Base-by-base conservation (phyloP, 768 basidiomycete genomes). In the Suillus spraguei region DNA sequence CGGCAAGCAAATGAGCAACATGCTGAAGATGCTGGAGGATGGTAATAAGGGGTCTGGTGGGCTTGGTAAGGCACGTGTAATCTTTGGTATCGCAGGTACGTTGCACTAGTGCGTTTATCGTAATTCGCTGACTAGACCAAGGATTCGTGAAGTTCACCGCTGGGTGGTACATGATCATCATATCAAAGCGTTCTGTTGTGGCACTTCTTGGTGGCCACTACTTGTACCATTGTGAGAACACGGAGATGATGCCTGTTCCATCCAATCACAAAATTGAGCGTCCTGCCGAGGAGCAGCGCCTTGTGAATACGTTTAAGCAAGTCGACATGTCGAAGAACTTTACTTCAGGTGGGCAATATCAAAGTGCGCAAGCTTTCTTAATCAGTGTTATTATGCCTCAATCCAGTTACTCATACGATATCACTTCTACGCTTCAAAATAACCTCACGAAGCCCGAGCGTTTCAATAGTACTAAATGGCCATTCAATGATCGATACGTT, bases 281-380 rank as follows among this genome's bases (percentile, higher is more conserved):
- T 67, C 90, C 90, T 0, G 82, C 91, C 0, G 95, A 97, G 70
- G 96, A 99, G 71, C 91, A 92, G 70, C 87, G 94, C 10, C 81
- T 95, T 39, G 87, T 96, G 80, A 90, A 87, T 64, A 86, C 92
- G 10, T 99, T 99, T 81, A 95, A 95, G 72, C 94, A 96, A 75
- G 95, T 98, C 1, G 97, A 99, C 71, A 87, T 99, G 84, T 90
- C 91, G n/a, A 98, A 98, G 79, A 98, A 99, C 79, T 99, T 99
- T 99, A 98, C 78, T 98, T 98, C 77, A 95, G 93, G 94, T 94
- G 66, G 41, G 72, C 17, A 41, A 28, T 17, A 28, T 28, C 6
- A 24, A 58, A 58, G 36, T 28, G 24, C 3, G 10, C 4, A 24
- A 39, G 22, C 14, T 38, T 62, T 50, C 20, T 61, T 66, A 36